phyloP scores from a whole-genome alignment of 169 alveolate genomes.

The Hepatocystis sp. region DNA sequence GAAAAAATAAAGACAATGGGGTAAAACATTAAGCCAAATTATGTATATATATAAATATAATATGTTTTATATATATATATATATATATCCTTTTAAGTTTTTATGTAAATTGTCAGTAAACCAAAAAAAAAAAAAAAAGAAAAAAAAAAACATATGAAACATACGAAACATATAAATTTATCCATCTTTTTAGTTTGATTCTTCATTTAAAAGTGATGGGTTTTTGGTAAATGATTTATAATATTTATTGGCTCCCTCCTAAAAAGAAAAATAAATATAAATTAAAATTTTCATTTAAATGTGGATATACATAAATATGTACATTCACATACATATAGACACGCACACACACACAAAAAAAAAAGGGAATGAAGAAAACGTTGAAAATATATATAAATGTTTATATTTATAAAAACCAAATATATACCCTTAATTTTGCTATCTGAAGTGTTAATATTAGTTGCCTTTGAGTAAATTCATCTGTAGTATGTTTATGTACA shows the following conservation, averaged over 20 bases:
- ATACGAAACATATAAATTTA: neutral
- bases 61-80: constrained; percentile 6
- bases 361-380: no score
- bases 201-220: constrained; percentile 59
- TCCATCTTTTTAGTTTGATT: constrained; percentile 13
- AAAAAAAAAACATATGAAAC: no score
- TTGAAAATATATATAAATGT: constrained; percentile 6
- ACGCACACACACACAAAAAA: neutral
- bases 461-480: constrained; percentile 70
- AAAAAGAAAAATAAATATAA: constrained; percentile 4
- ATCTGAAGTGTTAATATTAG: constrained; percentile 57
- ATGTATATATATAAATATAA: no score
- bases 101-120: constrained; percentile 1
- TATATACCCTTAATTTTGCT: constrained; percentile 71
- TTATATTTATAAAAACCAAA: neutral
- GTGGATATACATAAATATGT: neutral
- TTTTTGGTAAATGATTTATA: constrained; percentile 67
- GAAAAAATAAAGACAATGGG: constrained; percentile 23
- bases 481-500: constrained; percentile 67
- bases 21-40: constrained; percentile 6
- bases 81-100: neutral
- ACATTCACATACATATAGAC: constrained; percentile 5
- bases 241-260: constrained; percentile 75
- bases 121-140: constrained; percentile 13
- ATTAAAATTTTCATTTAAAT: neutral